Conservation (phyloP, 805 yeast species). For the Saccharomyces cerevisiae region DNA sequence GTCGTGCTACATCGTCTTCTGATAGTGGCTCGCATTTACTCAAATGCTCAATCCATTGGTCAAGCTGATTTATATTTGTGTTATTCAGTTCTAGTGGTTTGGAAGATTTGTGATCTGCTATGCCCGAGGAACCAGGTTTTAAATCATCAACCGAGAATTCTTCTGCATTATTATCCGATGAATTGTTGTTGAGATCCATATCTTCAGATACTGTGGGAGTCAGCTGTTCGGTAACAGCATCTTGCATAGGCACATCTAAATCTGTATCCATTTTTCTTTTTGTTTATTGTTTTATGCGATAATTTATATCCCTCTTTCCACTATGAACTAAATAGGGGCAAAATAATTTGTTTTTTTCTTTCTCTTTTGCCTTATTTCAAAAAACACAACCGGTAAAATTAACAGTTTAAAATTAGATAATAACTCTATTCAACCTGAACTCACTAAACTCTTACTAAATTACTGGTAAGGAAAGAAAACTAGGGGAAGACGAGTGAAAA, state of each 20-base stretch:
- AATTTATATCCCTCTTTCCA: neutral
- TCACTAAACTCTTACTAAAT: neutral
- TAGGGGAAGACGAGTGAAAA: neutral
- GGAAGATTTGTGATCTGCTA: constrained; percentile 33
- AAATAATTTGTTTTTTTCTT: neutral
- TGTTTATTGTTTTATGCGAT: neutral
- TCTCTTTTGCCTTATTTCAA: neutral
- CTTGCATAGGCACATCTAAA: constrained; percentile 80
- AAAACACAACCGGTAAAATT: neutral
- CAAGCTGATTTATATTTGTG: constrained; percentile 58
- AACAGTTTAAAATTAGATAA: neutral
- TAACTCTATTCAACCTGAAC: neutral
- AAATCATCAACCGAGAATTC: constrained; percentile 19
- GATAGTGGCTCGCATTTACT: constrained; percentile 71
- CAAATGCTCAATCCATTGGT: constrained; percentile 78
- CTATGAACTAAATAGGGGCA: neutral
- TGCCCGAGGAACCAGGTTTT: constrained; percentile 32
- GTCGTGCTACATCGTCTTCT: constrained; percentile 68
- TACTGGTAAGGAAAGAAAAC: neutral
- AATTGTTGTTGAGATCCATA: constrained; percentile 12
- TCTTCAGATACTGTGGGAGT: constrained; percentile 29
- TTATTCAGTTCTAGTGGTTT: constrained; percentile 35
- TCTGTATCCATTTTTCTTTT: constrained; percentile 56
- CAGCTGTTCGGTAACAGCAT: constrained; percentile 41
- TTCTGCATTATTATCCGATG: constrained; percentile 22